Conservation (phyloP, 306 rosid species). For the Adenanthera pavonina region DNA sequence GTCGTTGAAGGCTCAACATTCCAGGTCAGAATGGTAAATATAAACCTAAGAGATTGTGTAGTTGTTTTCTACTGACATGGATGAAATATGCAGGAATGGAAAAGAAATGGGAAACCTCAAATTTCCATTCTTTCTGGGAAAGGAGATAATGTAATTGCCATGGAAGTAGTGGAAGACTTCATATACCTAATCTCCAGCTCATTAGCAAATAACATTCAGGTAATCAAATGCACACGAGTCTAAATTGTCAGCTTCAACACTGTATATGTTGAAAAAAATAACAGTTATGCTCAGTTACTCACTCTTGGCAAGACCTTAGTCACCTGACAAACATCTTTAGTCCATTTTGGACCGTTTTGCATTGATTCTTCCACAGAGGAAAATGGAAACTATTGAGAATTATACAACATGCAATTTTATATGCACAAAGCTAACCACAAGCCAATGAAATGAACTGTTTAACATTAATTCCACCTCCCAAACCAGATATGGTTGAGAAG, state of each 20-base stretch:
- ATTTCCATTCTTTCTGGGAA: constrained; percentile 51
- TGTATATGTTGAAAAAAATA: background rate
- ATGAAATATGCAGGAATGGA: constrained; percentile 66
- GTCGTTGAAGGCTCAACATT: constrained; percentile 66
- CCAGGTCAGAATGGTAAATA: constrained; percentile 54
- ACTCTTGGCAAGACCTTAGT: background rate
- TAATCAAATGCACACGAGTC: constrained; percentile 20
- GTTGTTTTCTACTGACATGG: constrained; percentile 40
- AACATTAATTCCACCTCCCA: constrained; percentile 32
- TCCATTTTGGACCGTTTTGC: constrained; percentile 14
- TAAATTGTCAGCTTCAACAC: constrained; percentile 25
- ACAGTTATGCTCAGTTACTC: background rate
- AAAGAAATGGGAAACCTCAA: constrained; percentile 60
- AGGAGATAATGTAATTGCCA: constrained; percentile 60
- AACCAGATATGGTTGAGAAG: constrained; percentile 82
- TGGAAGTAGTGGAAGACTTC: constrained; percentile 83
- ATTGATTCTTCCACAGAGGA: background rate
- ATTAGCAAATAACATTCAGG: constrained; percentile 73
- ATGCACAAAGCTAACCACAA: constrained; percentile 18
- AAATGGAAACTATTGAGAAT: background rate
- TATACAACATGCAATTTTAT: background rate
- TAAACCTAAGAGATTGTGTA: background rate
- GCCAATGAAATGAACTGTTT: constrained; percentile 24
- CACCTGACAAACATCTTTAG: background rate
- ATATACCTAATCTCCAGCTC: constrained; percentile 68